These are phyloP conservation scores for Leishmania mexicana DNA, from an alignment of 208 protist genomes.

Conservation along the genomic window DNA sequence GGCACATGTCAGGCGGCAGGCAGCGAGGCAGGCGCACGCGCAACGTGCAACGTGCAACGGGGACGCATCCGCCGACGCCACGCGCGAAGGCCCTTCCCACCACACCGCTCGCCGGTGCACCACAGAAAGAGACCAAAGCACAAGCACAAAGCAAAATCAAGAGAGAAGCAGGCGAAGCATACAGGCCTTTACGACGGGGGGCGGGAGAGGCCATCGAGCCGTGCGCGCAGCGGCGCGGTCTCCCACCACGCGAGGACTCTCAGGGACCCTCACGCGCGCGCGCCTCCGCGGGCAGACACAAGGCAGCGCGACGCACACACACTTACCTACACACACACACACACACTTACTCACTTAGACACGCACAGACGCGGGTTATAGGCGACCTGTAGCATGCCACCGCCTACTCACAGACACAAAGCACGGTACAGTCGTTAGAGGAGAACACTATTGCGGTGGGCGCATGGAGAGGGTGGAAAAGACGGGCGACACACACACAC, in stretches of 20 bases:
- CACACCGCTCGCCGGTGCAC: neutral
- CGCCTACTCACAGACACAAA: neutral
- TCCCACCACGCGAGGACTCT: neutral
- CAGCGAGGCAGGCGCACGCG: neutral
- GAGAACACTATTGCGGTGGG: neutral
- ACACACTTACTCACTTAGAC: neutral
- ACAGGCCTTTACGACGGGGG: neutral
- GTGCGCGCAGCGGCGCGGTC: neutral
- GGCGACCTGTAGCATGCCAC: neutral
- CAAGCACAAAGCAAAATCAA: neutral
- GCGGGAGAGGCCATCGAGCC: neutral
- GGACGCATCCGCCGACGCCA: conserved; percentile 4
- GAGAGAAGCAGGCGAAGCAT: neutral
- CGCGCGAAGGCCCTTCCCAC: neutral
- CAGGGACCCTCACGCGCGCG: neutral
- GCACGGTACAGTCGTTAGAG: conserved; percentile 1
- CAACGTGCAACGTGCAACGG: neutral
- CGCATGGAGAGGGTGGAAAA: neutral
- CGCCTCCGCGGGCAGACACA: neutral
- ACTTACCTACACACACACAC: conserved; percentile 9
- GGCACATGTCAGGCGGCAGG: neutral
- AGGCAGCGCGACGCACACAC: neutral
- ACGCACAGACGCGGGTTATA: neutral
- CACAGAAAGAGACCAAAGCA: conserved; percentile 4
- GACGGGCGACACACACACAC: neutral